These are phyloP conservation scores for Hebeloma cylindrosporum DNA, from an alignment of 768 basidiomycete species.

Conservation along the genomic window DNA sequence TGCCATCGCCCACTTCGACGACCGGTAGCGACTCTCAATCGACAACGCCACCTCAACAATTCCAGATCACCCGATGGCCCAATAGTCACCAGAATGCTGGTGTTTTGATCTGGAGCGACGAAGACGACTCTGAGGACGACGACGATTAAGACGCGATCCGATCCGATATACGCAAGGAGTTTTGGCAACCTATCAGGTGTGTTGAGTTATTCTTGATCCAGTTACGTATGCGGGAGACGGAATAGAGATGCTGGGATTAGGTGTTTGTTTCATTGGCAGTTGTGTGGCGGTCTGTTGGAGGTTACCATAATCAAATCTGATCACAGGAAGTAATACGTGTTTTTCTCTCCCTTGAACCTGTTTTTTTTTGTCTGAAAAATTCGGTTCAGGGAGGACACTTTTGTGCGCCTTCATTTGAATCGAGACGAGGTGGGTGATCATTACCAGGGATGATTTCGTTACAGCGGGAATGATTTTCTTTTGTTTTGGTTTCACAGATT, in stretches of 20 bases:
- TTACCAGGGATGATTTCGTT: background rate
- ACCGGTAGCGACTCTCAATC: constrained; percentile 8
- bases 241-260: constrained; percentile 4
- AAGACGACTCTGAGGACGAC: constrained; percentile 35
- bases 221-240: constrained; percentile 1
- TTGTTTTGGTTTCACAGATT: constrained; percentile 9
- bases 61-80: constrained; percentile 40
- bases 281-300: background rate
- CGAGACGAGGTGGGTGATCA: constrained; percentile 16
- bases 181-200: constrained; percentile 17
- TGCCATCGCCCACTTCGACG: background rate
- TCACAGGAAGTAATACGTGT: constrained; percentile 20
- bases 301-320: constrained; percentile 4
- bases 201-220: constrained; percentile 20
- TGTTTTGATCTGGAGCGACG: constrained; percentile 52
- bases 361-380: constrained; percentile 16
- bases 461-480: background rate
- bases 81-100: constrained; percentile 39
- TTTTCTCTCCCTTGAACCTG: constrained; percentile 11
- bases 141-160: constrained; percentile 12
- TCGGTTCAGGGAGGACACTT: constrained; percentile 14
- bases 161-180: background rate
- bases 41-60: constrained; percentile 20
- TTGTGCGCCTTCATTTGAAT: constrained; percentile 8
- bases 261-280: background rate